Evolutionary conservation across 2,329 filamentous ascomycete genomes (phyloP).

Genomic region (Amesomyces nigricolor): DNA sequence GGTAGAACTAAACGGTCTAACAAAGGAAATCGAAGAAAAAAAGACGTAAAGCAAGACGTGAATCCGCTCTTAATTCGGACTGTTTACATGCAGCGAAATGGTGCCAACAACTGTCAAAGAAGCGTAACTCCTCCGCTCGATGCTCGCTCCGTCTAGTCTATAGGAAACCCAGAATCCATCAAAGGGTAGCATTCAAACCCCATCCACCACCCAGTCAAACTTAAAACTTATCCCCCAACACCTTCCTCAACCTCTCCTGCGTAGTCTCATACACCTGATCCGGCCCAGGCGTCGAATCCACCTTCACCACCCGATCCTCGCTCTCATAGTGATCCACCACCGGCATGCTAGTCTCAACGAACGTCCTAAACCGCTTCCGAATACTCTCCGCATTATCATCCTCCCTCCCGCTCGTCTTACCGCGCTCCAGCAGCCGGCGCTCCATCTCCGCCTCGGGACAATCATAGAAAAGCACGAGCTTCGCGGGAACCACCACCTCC

Average conservation of each 20-base stretch:
- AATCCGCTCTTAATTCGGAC: not conserved
- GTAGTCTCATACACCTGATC: constrained; percentile 56
- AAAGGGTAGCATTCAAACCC: not conserved
- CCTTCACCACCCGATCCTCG: constrained; percentile 72
- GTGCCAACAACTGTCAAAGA: not conserved
- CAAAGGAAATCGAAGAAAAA: not conserved
- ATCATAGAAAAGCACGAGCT: constrained; percentile 89
- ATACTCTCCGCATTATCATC: constrained; percentile 97
- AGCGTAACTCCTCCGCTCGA: not conserved
- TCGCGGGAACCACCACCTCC: constrained; percentile 74
- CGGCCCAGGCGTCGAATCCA: constrained; percentile 64
- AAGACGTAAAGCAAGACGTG: not conserved
- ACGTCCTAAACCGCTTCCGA: constrained; percentile 90
- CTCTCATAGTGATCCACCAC: constrained; percentile 80
- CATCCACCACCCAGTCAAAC: too few species aligned
- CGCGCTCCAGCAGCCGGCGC: constrained; percentile 74
- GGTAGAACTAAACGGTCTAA: constrained; percentile 14
- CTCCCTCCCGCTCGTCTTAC: constrained; percentile 82
- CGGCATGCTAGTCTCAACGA: constrained; percentile 95
- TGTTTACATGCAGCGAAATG: not conserved
- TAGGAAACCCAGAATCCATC: not conserved
- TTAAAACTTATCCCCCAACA: constrained; percentile 42
- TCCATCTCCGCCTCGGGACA: constrained; percentile 89
- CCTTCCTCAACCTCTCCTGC: constrained; percentile 43
- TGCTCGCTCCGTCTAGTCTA: constrained; percentile 13